Base-by-base conservation (phyloP, 169 alveolate genomes). In the Eimeria falciformis region DNA sequence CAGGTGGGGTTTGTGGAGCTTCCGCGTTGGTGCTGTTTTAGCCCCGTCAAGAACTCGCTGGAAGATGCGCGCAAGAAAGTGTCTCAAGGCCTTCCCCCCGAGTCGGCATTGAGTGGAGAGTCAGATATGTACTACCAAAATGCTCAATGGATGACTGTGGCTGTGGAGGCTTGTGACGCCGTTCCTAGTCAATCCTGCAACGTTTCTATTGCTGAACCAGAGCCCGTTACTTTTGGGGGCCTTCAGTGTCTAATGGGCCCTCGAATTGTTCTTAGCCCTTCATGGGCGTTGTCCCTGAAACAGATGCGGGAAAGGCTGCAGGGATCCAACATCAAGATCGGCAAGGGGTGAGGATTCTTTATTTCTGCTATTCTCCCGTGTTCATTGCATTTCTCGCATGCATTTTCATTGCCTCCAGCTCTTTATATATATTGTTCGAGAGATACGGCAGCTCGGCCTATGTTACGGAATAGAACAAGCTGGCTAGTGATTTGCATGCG, bases 1-100 rank as follows among this genome's bases (percentile, higher is more conserved):
- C 84, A 92, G 93, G 93, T 92, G 4, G 96, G 96, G 5, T 94
- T 82, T 40, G 92, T 93, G 18, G 87, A 81, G 94, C 62, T 91
- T 71, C 92, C 75, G 29, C 94, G 94, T 14, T 91, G 95, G 94
- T 65, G 84, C 47, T 91, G 94, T 90, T 94, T 91, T 90, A 68
- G 93, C 55, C 62, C 90, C 40, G 92, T 94, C 75, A 94, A 94
- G 84, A 94, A 94, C 92, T 68, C 85, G 77, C 33, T 58, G 11
- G 91, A 43, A 17, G 96, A 94, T 46, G 96, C 96, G 21, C 68
- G 56, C 18, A 56, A 43, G 58, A 94, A 94, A 77, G 58, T 65
- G 6, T 46, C 4, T 75, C 29, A 17, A 27, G 84, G 87, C 46
- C 23, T 77, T n/a, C 85, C 84, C 9, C 93, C 93, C 45, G 93